Evolutionary conservation across 768 basidiomycete genomes (phyloP), one percentile per base, ranked within the genome.

Genomic region (Filobasidium floriforme): DNA sequence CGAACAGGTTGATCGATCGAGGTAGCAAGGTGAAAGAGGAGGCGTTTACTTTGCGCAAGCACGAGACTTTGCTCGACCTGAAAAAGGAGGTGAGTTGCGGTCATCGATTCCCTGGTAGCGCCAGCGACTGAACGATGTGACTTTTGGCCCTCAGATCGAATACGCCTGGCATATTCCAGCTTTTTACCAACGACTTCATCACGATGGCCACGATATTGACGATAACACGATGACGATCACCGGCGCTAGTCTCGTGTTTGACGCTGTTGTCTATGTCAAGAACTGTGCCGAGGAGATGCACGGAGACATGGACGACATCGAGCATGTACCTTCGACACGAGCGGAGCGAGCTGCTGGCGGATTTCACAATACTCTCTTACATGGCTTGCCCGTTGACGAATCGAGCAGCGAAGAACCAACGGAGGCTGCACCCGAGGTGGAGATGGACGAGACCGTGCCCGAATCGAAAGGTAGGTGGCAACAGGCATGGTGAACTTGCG

Each of bases 31-130:
- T 5, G 22, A 49, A 49, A 49, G 46, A 49, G 12, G 46, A 49
- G 4, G 22, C 14, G 3, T 49, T 49, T 18, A 18, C 22, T 2
- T 14, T 49, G 12, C 46, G 22, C 15, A 49, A 22, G 22, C 46
- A 49, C 15, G 46, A 15, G 14, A 49, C 18, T 2, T 49, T 52
- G 7, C 19, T 52, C 22, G 54, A 32, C 2, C 24, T 65, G 41
- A 65, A 65, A 32, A 59, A 28, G 29, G 41, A 49, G 64, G 64
- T 65, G 37, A n/a, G 64, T n/a, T 51, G 10, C 44, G 18, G 26
- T 9, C 19, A 7, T n/a, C 7, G 4, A 43, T 6, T 7, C 10
- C n/a, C 18, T 19, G 15, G 5, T 49, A 5, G 2, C 46, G 46
- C 26, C n/a, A 32, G 26, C 51, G 18, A 44, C 44, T 65, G n/a